A percentile compares a stretch with the other conserved stretches of the same genome.
Evolutionary conservation across 2,329 filamentous ascomycete species (phyloP).

Genomic region (Teratosphaeria pseudoeucalypti): DNA sequence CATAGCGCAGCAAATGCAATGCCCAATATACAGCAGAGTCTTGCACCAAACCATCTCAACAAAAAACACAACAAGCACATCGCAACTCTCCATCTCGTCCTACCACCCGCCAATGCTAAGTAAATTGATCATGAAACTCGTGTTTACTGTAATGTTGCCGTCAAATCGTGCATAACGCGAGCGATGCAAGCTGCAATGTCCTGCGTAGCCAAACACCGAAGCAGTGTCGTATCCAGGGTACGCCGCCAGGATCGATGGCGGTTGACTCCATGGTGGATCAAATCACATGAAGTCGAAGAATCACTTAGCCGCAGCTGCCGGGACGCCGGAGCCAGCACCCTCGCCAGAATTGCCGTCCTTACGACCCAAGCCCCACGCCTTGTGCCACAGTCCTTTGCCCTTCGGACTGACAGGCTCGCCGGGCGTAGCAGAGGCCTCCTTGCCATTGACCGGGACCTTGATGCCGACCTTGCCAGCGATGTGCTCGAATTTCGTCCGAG

Average conservation of each 20-base stretch:
- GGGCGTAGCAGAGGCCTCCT: background rate
- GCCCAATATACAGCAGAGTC: background rate
- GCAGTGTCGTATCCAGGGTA: background rate
- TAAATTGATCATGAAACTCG: background rate
- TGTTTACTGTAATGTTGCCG: background rate
- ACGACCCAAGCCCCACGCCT: slow-evolving; percentile 2
- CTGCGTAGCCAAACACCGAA: background rate
- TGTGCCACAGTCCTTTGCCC: slow-evolving; percentile 4
- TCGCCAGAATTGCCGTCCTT: background rate
- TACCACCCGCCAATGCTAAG: background rate
- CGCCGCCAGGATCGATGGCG: background rate
- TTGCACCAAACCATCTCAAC: background rate
- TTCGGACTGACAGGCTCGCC: background rate
- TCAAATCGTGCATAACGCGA: background rate
- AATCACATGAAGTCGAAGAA: background rate
- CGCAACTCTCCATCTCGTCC: background rate
- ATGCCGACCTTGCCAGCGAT: slow-evolving; percentile 37
- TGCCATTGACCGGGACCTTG: slow-evolving; percentile 20
- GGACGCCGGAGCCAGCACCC: background rate
- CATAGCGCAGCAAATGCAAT: background rate
- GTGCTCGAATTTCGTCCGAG: slow-evolving; percentile 37
- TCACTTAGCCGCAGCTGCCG: background rate
- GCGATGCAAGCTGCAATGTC: background rate
- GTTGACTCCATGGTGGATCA: background rate
- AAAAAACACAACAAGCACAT: background rate